These are phyloP conservation scores for Beauveria sp. DNA, from an alignment of 2,329 filamentous ascomycete genomes.

Conservation along the genomic window DNA sequence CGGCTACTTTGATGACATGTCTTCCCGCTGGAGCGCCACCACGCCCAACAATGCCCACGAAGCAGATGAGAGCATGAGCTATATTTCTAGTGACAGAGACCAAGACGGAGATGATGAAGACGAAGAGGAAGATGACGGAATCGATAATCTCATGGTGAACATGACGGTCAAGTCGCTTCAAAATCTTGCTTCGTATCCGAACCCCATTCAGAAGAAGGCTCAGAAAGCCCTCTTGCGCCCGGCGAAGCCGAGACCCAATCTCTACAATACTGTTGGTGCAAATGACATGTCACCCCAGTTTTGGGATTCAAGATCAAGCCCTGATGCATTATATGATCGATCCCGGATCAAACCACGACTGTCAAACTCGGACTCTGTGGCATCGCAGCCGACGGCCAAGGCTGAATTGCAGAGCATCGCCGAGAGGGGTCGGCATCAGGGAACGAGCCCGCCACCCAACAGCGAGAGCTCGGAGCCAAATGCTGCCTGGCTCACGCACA, in stretches of 20 bases:
- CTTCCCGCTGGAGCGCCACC: not conserved
- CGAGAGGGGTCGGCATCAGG: not conserved
- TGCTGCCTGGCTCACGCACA: conserved; percentile 20
- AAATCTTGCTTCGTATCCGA: conserved; percentile 48
- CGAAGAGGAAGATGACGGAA: conserved; percentile 21
- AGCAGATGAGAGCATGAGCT: not conserved
- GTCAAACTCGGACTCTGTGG: conserved; percentile 7
- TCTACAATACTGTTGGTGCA: not conserved
- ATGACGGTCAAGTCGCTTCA: conserved; percentile 41
- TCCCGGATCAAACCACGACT: conserved; percentile 1
- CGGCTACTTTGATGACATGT: conserved; percentile 5
- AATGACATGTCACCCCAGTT: not conserved
- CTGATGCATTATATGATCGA: not conserved
- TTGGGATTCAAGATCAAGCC: not conserved
- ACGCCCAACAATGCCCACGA: not conserved
- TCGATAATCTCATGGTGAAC: conserved; percentile 26
- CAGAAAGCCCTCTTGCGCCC: conserved; percentile 35
- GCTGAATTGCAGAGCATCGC: conserved; percentile 1
- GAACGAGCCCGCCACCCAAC: conserved; percentile 7
- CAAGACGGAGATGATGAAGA: conserved; percentile 20
- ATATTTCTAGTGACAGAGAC: not conserved
- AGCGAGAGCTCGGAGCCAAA: conserved; percentile 14
- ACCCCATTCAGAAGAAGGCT: conserved; percentile 45
- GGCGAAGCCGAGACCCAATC: conserved; percentile 17
- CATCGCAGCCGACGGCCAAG: conserved; percentile 6